Percentiles rank a stretch among this genome's conserved stretches.
Conservation (phyloP, 1,284 basidiomycete genomes). For the Boletus mariae region DNA sequence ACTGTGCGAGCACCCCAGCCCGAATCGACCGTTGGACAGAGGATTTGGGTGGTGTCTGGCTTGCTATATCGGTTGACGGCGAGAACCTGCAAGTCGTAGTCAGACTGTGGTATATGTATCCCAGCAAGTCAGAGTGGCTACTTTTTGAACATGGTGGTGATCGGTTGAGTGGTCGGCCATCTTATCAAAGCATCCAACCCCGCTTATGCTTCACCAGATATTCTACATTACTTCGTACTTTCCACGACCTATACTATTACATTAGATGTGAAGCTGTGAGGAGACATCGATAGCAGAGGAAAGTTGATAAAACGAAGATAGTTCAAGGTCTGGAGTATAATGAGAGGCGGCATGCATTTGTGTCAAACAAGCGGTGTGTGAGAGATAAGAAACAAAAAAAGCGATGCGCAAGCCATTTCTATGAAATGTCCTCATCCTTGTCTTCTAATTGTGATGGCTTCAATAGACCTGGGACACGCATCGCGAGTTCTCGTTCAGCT, state of each 20-base stretch:
- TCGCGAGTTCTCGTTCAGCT: conserved; percentile 84
- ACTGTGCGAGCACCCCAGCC: conserved; percentile 75
- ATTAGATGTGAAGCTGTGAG: conserved; percentile 35
- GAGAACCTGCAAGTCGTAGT: conserved; percentile 59
- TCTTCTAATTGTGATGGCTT: conserved; percentile 94
- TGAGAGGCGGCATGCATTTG: conserved; percentile 21
- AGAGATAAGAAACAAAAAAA: conserved; percentile 1
- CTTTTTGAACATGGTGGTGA: conserved; percentile 36
- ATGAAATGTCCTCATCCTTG: conserved; percentile 80
- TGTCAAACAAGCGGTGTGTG: conserved; percentile 15
- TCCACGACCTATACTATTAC: conserved; percentile 37
- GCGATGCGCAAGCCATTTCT: conserved; percentile 15
- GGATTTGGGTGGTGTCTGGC: conserved; percentile 93
- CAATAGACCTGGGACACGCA: conserved; percentile 97
- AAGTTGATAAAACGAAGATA: conserved; percentile 27
- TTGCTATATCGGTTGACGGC: conserved; percentile 83
- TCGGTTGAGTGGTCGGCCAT: conserved; percentile 8
- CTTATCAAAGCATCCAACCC: conserved; percentile 13
- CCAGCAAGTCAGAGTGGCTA: conserved; percentile 2
- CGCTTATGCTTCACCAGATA: conserved; percentile 16
- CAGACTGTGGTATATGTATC: conserved; percentile 1
- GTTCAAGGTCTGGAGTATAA: conserved; percentile 25
- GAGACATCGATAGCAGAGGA: conserved; percentile 31
- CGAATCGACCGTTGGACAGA: conserved; percentile 92
- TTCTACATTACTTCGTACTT: conserved; percentile 31